Evolutionary conservation across 1,284 basidiomycete species (phyloP).

Genomic region (Anthracocystis panici-leucophaei): DNA sequence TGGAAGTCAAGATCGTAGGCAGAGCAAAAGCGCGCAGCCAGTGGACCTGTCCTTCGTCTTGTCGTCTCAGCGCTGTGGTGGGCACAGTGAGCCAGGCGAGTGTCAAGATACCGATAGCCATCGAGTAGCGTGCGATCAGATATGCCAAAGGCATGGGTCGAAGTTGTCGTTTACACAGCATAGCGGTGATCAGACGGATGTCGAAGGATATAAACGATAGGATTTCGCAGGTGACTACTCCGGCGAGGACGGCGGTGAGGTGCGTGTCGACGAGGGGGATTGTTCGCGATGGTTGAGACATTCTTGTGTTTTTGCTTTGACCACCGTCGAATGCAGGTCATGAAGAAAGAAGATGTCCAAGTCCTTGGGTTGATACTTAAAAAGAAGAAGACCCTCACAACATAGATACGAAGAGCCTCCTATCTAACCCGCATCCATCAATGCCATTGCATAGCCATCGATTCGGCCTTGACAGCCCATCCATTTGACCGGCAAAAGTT

Average conservation of each 20-base stretch:
- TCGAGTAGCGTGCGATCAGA: slow-evolving; percentile 23
- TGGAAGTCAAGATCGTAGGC: slow-evolving; percentile 26
- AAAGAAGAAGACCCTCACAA: too few species aligned
- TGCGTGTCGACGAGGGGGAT: slow-evolving; percentile 25
- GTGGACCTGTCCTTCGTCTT: neutral
- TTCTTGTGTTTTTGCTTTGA: neutral
- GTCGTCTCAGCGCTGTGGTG: neutral
- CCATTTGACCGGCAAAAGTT: too few species aligned
- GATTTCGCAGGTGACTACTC: slow-evolving; percentile 33
- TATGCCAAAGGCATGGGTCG: slow-evolving; percentile 29
- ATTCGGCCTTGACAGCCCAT: too few species aligned
- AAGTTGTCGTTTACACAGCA: slow-evolving; percentile 15
- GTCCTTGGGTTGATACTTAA: too few species aligned
- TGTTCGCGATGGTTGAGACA: neutral
- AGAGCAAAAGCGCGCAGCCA: slow-evolving; percentile 11
- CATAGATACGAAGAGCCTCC: too few species aligned
- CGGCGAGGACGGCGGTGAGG: slow-evolving; percentile 21
- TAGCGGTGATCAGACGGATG: slow-evolving; percentile 17
- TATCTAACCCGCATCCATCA: too few species aligned
- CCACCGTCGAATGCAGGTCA: neutral
- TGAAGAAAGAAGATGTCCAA: too few species aligned
- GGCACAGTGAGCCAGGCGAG: slow-evolving; percentile 21
- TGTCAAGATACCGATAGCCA: slow-evolving; percentile 8
- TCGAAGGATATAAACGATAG: slow-evolving; percentile 35
- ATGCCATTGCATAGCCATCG: too few species aligned